Base-by-base conservation (phyloP, 2,329 filamentous ascomycete genomes). In the Alternaria gaisen region DNA sequence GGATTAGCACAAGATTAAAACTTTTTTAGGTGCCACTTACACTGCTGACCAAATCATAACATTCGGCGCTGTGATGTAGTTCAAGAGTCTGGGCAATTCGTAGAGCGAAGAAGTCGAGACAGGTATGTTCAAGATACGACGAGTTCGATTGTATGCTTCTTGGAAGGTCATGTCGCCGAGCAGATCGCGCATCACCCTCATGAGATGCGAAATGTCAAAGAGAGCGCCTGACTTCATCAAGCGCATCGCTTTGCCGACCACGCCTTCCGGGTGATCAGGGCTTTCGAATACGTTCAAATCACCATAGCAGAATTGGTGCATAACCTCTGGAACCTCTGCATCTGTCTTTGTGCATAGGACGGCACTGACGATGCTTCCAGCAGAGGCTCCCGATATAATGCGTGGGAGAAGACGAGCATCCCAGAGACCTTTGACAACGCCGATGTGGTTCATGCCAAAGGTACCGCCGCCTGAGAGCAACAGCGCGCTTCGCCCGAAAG, bases 41-140 rank as follows among this genome's bases (percentile, higher is more conserved):
- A 97, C 94, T 34, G 94, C 94, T 16, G 94, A 97, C 93, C 94
- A 97, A 56, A 98, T 94, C 81, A 97, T 87, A 54, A 98, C 94
- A 74, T 97, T 95, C 0, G 94, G 94, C 0, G 94, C 91, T 0
- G 94, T 97, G 60, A 97, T 87, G 72, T 97, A 97, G 77, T 98
- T 98, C 68, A 98, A 84, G 0, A 98, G 82, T 38, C 92, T 85
- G 0, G 94, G 94, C 16, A 97, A 83, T 75, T 97, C 94, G 77
- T 96, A 95, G 56, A 94, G 86, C 16, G 91, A 92, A 1, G 92
- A 91, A 2, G 91, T 93, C 0, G 94, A 97, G 7, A 98, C 94
- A 60, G 92, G 94, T 38, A 98, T 97, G 76, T 97, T 98, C 72
- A 97, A 87, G 63, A 97, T 94, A 60, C 93, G 87, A 28, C 93